Conservation (phyloP, 2,329 filamentous ascomycete species). For the Phaeophleospora eucalypticola region DNA sequence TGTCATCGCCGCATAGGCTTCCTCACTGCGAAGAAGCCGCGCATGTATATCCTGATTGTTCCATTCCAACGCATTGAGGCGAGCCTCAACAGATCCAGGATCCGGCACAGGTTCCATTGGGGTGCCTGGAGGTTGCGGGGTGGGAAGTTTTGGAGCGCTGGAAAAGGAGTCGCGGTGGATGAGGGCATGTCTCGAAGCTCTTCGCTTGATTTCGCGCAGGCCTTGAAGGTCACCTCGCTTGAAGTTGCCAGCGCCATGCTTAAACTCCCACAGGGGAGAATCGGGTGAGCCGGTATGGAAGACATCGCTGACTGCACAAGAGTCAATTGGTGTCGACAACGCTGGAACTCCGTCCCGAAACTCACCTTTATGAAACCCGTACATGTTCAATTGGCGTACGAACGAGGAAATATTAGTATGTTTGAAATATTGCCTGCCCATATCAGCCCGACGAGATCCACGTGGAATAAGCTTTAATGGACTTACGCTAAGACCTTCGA, state of each 20-base stretch:
- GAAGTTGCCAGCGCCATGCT: slow-evolving; percentile 95
- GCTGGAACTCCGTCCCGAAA: slow-evolving; percentile 1
- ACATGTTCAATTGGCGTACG: slow-evolving; percentile 97
- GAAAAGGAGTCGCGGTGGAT: slow-evolving; percentile 89
- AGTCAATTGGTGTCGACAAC: neutral
- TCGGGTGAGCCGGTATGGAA: slow-evolving; percentile 94
- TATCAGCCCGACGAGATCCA: slow-evolving; percentile 22
- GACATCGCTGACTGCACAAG: slow-evolving; percentile 78
- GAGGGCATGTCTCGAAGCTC: slow-evolving; percentile 86
- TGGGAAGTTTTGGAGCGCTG: slow-evolving; percentile 62
- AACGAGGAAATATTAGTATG: slow-evolving; percentile 99
- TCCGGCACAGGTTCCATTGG: slow-evolving; percentile 64
- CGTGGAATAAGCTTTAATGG: slow-evolving; percentile 26
- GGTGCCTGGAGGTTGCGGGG: slow-evolving; percentile 72
- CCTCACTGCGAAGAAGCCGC: slow-evolving; percentile 76
- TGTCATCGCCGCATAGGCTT: slow-evolving; percentile 73
- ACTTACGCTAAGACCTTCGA: slow-evolving; percentile 95
- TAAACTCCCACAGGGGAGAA: slow-evolving; percentile 96
- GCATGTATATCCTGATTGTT: slow-evolving; percentile 73
- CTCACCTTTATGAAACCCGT: slow-evolving; percentile 96
- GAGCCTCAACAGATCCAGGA: slow-evolving; percentile 59
- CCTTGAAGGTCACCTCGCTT: slow-evolving; percentile 90
- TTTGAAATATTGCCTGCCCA: slow-evolving; percentile 88
- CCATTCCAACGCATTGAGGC: slow-evolving; percentile 73
- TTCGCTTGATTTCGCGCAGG: slow-evolving; percentile 88